Evolutionary conservation across 2,329 filamentous ascomycete species (phyloP).

Genomic region (Botrytis fabae): DNA sequence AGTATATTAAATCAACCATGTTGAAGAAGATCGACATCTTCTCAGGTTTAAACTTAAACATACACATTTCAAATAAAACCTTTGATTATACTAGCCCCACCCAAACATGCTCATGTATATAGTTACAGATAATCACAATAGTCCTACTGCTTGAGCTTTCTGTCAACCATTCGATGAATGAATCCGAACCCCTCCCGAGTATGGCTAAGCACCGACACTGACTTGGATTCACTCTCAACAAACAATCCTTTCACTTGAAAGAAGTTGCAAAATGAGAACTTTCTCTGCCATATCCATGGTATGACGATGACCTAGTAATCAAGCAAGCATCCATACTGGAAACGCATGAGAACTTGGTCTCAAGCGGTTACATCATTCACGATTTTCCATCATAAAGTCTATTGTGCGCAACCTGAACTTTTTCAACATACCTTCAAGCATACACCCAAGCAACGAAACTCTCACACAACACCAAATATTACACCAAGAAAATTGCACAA

Average conservation of each 20-base stretch:
- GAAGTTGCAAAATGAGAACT: too few relatives aligned
- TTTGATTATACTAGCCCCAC: background rate
- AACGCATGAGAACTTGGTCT: accelerated
- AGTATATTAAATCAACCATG: too few relatives aligned
- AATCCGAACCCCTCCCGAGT: background rate
- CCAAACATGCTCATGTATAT: too few relatives aligned
- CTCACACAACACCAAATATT: background rate
- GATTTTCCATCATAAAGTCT: background rate
- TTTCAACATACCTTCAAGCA: background rate
- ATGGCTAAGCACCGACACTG: background rate
- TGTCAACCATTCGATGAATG: too few relatives aligned
- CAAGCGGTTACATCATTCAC: background rate
- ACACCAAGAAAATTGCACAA: background rate
- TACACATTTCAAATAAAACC: accelerated
- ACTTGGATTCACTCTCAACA: background rate
- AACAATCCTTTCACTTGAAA: background rate
- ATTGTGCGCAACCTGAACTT: background rate
- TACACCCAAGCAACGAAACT: background rate
- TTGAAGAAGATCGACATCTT: too few relatives aligned
- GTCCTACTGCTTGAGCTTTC: background rate
- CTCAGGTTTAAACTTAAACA: too few relatives aligned
- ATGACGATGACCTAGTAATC: accelerated
- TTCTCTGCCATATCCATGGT: too few relatives aligned
- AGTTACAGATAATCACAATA: background rate
- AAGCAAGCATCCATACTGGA: background rate